These are phyloP conservation scores for Heterobasidion parviporum DNA, from an alignment of 1,284 basidiomycete genomes.

Conservation along the genomic window DNA sequence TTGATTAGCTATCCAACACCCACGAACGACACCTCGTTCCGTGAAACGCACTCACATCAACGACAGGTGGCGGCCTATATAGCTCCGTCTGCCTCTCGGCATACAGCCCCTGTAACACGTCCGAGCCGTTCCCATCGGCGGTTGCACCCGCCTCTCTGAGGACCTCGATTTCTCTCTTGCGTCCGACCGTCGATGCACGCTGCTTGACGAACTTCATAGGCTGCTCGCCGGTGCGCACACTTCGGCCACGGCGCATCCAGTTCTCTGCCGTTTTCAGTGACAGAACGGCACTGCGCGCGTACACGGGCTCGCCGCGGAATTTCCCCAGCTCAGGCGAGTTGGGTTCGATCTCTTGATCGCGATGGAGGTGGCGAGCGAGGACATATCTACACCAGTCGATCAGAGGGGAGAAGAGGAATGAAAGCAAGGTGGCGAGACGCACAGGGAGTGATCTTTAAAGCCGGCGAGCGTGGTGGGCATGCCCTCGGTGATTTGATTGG, in stretches of 20 bases:
- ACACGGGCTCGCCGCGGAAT: constrained; percentile 94
- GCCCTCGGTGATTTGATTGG: constrained; percentile 76
- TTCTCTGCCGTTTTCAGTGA: constrained; percentile 86
- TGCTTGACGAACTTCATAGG: constrained; percentile 90
- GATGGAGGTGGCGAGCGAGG: constrained; percentile 82
- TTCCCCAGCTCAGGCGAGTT: constrained; percentile 73
- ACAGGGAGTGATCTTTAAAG: constrained; percentile 96
- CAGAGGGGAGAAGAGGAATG: constrained; percentile 4
- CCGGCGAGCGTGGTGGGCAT: constrained; percentile 90
- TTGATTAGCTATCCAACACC: background rate
- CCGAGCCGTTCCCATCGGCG: constrained; percentile 27
- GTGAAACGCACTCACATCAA: constrained; percentile 50
- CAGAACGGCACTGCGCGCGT: constrained; percentile 77
- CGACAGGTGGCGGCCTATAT: constrained; percentile 73
- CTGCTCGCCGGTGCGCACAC: constrained; percentile 67
- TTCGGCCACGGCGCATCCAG: constrained; percentile 87
- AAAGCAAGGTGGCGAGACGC: constrained; percentile 18
- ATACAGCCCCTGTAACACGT: constrained; percentile 84
- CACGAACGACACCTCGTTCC: background rate
- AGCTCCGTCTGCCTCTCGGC: constrained; percentile 80
- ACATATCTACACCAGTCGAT: constrained; percentile 56
- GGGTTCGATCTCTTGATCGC: constrained; percentile 85
- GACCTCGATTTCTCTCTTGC: constrained; percentile 79
- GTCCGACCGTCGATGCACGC: constrained; percentile 76
- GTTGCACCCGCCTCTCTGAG: constrained; percentile 25